Base-by-base conservation (phyloP, 148 eudicot species). In the Limonium bicolor region DNA sequence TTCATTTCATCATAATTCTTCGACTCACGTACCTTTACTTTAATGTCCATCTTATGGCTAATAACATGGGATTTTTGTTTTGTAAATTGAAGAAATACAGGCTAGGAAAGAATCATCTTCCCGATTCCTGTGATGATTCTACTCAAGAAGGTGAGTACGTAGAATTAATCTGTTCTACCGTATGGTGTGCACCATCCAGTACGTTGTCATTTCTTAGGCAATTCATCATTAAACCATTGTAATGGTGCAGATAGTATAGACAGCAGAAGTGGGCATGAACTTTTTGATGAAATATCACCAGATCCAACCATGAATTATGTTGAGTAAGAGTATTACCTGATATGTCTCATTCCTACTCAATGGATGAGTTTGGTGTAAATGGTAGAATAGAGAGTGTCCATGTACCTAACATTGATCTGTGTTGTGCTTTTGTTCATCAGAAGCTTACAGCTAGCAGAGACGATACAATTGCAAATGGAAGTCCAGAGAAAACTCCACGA, bases 401-500 rank as follows among this genome's bases (percentile, higher is more conserved):
- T 29, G 2, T 29, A 49, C 48, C 11, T 20, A 14, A 27, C 38
- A 21, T 27, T 50, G 41, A 33, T 57, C 4, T 10, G 40, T 52
- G 23, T 37, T 18, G 14, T 39, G 18, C 5, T 50, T 33, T 24
- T 52, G 56, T 47, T 28, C 45, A 33, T 29, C 85, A 83, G 94
- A 43, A 75, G 70, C 40, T 34, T 55, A 35, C 65, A 62, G 54
- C 60, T 84, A 37, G 45, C 81, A 49, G 62, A 72, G 29, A 84
- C 97, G 48, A 56, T 84, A 41, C 78, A 88, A 33, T 47, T 84
- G 56, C 97, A 88, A 51, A 77, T 77, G 70, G 80, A 83, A 46
- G 94, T 83, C 37, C 94, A 88, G 55, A 88, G 73, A 37, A 80
- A 77, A 60, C 78, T 88, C 9, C 73, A 73, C 56, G 78, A 83